phyloP scores from a whole-genome alignment of 1,139 yeast species.

The Lizanozyma gosingica region DNA sequence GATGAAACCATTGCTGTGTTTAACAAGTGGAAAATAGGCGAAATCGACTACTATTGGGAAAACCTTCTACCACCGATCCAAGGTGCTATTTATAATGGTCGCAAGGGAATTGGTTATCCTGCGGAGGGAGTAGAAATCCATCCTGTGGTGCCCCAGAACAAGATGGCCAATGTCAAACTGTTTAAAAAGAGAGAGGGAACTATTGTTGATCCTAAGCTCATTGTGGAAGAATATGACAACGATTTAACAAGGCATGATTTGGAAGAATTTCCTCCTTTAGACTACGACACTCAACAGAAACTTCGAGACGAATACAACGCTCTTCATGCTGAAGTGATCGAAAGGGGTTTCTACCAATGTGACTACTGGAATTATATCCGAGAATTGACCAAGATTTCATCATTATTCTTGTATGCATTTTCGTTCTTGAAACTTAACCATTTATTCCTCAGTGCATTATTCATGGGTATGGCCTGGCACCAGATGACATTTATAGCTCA shows the following conservation, averaged over 20 bases:
- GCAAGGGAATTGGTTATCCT: background rate
- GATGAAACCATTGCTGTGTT: conserved; percentile 46
- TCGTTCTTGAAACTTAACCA: conserved; percentile 39
- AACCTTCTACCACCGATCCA: conserved; percentile 83
- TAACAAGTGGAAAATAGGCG: conserved; percentile 53
- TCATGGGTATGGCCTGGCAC: conserved; percentile 79
- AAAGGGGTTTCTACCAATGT: conserved; percentile 61
- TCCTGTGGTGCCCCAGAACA: conserved; percentile 46
- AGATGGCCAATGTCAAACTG: conserved; percentile 21
- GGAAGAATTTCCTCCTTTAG: conserved; percentile 51
- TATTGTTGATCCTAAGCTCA: conserved; percentile 45
- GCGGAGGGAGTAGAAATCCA: conserved; percentile 13
- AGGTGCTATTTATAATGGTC: conserved; percentile 48
- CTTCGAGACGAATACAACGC: conserved; percentile 51
- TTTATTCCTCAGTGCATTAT: conserved; percentile 50
- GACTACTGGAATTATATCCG: conserved; percentile 62
- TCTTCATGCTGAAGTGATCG: conserved; percentile 48
- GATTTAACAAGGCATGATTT: conserved; percentile 45
- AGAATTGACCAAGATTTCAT: conserved; percentile 53
- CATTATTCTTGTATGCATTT: conserved; percentile 44
- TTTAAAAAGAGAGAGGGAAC: conserved; percentile 28
- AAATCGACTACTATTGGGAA: conserved; percentile 54
- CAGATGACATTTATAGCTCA: conserved; percentile 83
- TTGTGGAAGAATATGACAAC: conserved; percentile 53
- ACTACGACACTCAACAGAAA: conserved; percentile 52